These are phyloP conservation scores for Singerocomus inundabilis DNA, from an alignment of 1,284 basidiomycete genomes.

Conservation along the genomic window DNA sequence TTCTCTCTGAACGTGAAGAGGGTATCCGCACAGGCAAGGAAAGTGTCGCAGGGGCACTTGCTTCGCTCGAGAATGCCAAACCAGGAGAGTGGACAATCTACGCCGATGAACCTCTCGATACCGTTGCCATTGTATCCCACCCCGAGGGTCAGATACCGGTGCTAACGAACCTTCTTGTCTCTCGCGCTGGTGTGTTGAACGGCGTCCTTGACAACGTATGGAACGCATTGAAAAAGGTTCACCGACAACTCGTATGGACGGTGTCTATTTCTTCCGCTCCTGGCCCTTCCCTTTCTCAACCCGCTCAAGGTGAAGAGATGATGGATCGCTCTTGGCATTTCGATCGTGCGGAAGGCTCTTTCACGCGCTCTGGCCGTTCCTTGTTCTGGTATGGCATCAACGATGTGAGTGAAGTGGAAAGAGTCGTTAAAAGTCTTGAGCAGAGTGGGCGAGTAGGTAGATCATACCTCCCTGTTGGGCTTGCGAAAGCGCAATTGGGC, in stretches of 20 bases:
- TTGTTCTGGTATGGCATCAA: conserved; percentile 98
- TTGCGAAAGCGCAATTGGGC: conserved; percentile 48
- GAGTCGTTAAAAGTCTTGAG: conserved; percentile 81
- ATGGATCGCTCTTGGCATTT: conserved; percentile 95
- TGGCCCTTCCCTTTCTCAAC: conserved; percentile 13
- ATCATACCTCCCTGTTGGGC: conserved; percentile 89
- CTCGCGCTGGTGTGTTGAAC: conserved; percentile 88
- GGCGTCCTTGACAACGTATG: conserved; percentile 98
- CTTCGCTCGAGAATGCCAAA: conserved; percentile 75
- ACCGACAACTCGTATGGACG: conserved; percentile 96
- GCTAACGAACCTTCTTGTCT: conserved; percentile 89
- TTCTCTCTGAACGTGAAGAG: conserved; percentile 92
- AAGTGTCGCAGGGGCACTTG: conserved; percentile 89
- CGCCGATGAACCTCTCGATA: conserved; percentile 96
- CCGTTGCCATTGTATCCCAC: conserved; percentile 91
- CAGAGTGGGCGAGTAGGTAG: conserved; percentile 83
- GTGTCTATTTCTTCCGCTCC: conserved; percentile 55
- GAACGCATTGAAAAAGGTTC: conserved; percentile 92
- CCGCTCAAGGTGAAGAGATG: conserved; percentile 72
- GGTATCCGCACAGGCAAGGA: conserved; percentile 84
- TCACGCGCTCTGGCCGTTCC: conserved; percentile 90
- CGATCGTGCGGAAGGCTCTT: conserved; percentile 96
- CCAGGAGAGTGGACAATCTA: conserved; percentile 78
- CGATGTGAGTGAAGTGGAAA: conserved; percentile 92
- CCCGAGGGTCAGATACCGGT: conserved; percentile 89